A percentile compares a stretch with the other conserved stretches of the same genome.
Conservation (phyloP, 2,329 filamentous ascomycete genomes). For the Trichophyton mentagrophytes region DNA sequence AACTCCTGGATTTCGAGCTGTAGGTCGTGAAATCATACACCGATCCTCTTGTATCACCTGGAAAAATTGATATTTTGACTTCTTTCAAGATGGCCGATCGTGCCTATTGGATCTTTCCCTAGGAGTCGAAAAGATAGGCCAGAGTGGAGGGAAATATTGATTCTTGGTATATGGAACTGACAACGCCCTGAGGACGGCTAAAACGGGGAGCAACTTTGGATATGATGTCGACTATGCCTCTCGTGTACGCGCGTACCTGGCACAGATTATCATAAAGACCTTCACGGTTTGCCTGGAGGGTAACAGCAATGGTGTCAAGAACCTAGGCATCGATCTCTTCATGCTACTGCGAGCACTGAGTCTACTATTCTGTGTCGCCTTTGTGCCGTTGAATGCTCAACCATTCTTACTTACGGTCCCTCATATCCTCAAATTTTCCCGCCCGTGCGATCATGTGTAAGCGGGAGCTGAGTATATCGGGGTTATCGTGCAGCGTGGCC, state of each 20-base stretch:
- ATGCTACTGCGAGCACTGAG: neutral
- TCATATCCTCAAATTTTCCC: neutral
- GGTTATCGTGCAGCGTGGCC: conserved; percentile 1
- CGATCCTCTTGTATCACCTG: neutral
- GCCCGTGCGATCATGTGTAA: neutral
- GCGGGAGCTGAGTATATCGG: conserved; percentile 4
- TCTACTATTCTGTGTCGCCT: neutral
- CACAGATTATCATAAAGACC: neutral
- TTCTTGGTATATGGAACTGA: neutral
- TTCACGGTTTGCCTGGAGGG: neutral
- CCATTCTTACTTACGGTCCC: neutral
- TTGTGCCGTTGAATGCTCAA: neutral
- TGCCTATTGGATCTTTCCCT: neutral
- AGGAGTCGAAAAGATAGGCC: neutral
- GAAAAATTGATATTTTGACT: neutral
- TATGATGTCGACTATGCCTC: neutral
- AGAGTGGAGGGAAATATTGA: neutral
- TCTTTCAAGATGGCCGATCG: neutral
- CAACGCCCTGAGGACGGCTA: neutral
- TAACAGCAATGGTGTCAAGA: neutral
- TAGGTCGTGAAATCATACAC: neutral
- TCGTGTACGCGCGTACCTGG: neutral
- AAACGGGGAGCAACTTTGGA: neutral
- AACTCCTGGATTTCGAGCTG: neutral
- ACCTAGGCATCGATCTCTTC: neutral